phyloP scores from a whole-genome alignment of 2,329 filamentous ascomycete genomes.

The Dothidotthia symphoricarpi region DNA sequence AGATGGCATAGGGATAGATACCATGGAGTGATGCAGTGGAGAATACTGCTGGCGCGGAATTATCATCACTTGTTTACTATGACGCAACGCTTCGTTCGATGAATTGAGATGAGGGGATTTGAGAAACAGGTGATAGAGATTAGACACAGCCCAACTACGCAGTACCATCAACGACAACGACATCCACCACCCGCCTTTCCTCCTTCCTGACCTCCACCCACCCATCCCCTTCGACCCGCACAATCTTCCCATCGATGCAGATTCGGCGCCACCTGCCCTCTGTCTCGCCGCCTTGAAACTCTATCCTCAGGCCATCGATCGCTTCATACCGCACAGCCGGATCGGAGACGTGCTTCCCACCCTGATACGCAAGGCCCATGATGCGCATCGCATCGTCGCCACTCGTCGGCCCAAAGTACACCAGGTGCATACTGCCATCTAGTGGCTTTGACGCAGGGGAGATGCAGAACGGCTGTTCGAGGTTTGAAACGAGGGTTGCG shows the following conservation, averaged over 20 bases:
- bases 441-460: slow-evolving; percentile 70
- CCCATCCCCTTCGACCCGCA: slow-evolving; percentile 68
- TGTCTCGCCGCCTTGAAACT: slow-evolving; percentile 57
- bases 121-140: too few relatives aligned
- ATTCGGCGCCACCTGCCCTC: slow-evolving; percentile 77
- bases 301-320: slow-evolving; percentile 65
- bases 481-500: slow-evolving; percentile 71
- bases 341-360: slow-evolving; percentile 56
- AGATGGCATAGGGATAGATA: too few relatives aligned
- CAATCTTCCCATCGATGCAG: slow-evolving; percentile 89
- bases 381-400: slow-evolving; percentile 70
- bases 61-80: too few relatives aligned
- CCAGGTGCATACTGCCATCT: slow-evolving; percentile 67
- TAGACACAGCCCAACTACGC: too few relatives aligned
- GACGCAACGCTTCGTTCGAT: too few relatives aligned
- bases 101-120: too few relatives aligned
- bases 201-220: slow-evolving; percentile 60
- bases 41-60: too few relatives aligned
- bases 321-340: slow-evolving; percentile 66
- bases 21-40: too few relatives aligned
- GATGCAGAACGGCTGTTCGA: slow-evolving; percentile 80
- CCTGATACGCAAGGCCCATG: slow-evolving; percentile 64
- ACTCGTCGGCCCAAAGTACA: slow-evolving; percentile 69
- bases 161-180: slow-evolving; percentile 16
- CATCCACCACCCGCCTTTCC: slow-evolving; percentile 41